phyloP scores from a whole-genome alignment of 805 yeast genomes.

The Saturnispora besseyi region DNA sequence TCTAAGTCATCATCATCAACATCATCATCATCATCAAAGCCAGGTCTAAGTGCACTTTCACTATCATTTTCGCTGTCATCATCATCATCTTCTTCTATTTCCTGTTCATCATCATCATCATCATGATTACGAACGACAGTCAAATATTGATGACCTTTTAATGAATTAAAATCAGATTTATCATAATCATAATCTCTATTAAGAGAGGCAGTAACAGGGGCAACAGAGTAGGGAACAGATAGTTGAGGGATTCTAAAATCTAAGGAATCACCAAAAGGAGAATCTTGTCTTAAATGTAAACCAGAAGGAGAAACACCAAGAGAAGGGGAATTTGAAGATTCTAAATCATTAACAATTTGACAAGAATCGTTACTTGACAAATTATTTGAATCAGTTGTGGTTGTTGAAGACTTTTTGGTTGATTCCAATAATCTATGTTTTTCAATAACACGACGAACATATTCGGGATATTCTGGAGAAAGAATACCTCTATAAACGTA shows the following conservation, averaged over 20 bases:
- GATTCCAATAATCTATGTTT: conserved; percentile 32
- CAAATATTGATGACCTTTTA: conserved; percentile 8
- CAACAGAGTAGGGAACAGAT: conserved; percentile 63
- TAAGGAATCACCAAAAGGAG: conserved; percentile 26
- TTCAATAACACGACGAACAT: conserved; percentile 58
- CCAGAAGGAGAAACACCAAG: conserved; percentile 22
- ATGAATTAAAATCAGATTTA: conserved; percentile 8
- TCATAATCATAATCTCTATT: conserved; percentile 1
- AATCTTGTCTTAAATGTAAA: conserved; percentile 19
- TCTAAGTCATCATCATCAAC: conserved; percentile 31
- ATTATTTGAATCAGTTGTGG: background rate
- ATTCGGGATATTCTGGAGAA: conserved; percentile 65
- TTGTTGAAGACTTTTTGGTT: conserved; percentile 9
- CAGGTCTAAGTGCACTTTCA: conserved; percentile 19
- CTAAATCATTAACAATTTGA: conserved; percentile 1
- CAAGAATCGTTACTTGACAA: background rate
- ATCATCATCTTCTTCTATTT: conserved; percentile 6
- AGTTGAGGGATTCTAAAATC: conserved; percentile 28
- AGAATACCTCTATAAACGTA: conserved; percentile 75
- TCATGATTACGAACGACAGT: conserved; percentile 4
- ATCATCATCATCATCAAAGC: conserved; percentile 28
- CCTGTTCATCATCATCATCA: background rate
- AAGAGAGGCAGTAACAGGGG: conserved; percentile 69
- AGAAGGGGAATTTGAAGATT: conserved; percentile 5
- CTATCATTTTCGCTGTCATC: conserved; percentile 9